Evolutionary conservation across 2,329 filamentous ascomycete species (phyloP).

Genomic region (Didymella pomorum): DNA sequence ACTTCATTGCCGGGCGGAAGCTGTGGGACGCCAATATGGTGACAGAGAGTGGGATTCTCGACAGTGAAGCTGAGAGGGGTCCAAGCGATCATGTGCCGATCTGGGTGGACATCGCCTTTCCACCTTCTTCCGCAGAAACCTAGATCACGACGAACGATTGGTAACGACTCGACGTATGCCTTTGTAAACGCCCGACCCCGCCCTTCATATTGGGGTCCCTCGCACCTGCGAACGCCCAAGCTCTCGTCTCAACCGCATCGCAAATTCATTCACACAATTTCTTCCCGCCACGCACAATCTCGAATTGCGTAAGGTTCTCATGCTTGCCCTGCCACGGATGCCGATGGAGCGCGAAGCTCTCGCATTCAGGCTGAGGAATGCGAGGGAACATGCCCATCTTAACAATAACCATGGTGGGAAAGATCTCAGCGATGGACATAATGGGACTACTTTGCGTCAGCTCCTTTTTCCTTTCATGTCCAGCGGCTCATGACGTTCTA

Average conservation of each 20-base stretch:
- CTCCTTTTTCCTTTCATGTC: too few species aligned
- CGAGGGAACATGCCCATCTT: slow-evolving; percentile 62
- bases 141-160: not conserved
- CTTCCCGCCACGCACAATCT: slow-evolving; percentile 51
- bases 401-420: slow-evolving; percentile 56
- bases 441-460: slow-evolving; percentile 51
- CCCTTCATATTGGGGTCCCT: not conserved
- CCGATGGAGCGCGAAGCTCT: slow-evolving; percentile 55
- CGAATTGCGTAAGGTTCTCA: slow-evolving; percentile 50
- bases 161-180: too few species aligned
- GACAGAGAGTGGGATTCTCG: slow-evolving; percentile 52
- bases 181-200: not conserved
- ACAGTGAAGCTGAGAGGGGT: slow-evolving; percentile 56
- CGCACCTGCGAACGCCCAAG: too few species aligned
- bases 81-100: slow-evolving; percentile 64
- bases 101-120: slow-evolving; percentile 47
- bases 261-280: slow-evolving; percentile 41
- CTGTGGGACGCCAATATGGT: slow-evolving; percentile 52
- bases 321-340: slow-evolving; percentile 56
- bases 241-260: too few species aligned
- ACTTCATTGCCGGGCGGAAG: slow-evolving; percentile 56
- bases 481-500: too few species aligned
- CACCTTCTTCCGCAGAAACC: not conserved
- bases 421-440: slow-evolving; percentile 53
- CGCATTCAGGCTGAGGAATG: slow-evolving; percentile 57